These are phyloP conservation scores for Leptographium radiaticola DNA, from an alignment of 2,329 filamentous ascomycete genomes.

Conservation along the genomic window DNA sequence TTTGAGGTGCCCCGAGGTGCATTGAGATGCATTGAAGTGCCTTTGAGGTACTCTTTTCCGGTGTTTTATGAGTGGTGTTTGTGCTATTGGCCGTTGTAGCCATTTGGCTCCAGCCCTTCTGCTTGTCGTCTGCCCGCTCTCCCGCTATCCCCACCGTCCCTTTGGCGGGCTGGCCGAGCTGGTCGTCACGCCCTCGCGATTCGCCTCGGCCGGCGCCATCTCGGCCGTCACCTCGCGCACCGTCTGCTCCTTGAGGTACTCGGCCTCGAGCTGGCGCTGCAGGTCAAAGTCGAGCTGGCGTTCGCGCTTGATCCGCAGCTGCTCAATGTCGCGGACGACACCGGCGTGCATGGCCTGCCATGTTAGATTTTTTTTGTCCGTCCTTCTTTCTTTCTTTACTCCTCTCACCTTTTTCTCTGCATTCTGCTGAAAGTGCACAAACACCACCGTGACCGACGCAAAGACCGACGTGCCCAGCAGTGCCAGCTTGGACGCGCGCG, in stretches of 20 bases:
- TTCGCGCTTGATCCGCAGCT: conserved; percentile 80
- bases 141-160: neutral
- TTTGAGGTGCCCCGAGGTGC: too few relatives aligned
- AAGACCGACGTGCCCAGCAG: conserved; percentile 65
- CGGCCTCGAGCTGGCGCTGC: conserved; percentile 70
- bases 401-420: conserved; percentile 58
- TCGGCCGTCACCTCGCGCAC: conserved; percentile 39
- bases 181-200: neutral
- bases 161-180: neutral
- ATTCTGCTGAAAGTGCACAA: conserved; percentile 81
- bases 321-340: conserved; percentile 88
- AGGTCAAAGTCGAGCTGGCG: conserved; percentile 90
- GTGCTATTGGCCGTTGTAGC: too few relatives aligned
- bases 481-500: conserved; percentile 77
- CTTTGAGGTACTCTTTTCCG: too few relatives aligned
- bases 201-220: neutral
- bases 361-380: neutral
- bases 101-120: too few relatives aligned
- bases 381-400: neutral
- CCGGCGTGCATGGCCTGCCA: conserved; percentile 84
- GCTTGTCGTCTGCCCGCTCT: neutral
- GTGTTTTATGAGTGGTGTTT: too few relatives aligned
- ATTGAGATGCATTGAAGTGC: too few relatives aligned
- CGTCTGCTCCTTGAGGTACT: conserved; percentile 80
- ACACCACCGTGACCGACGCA: conserved; percentile 61